Conservation (phyloP, 768 basidiomycete species). For the Suillus ampliporus region DNA sequence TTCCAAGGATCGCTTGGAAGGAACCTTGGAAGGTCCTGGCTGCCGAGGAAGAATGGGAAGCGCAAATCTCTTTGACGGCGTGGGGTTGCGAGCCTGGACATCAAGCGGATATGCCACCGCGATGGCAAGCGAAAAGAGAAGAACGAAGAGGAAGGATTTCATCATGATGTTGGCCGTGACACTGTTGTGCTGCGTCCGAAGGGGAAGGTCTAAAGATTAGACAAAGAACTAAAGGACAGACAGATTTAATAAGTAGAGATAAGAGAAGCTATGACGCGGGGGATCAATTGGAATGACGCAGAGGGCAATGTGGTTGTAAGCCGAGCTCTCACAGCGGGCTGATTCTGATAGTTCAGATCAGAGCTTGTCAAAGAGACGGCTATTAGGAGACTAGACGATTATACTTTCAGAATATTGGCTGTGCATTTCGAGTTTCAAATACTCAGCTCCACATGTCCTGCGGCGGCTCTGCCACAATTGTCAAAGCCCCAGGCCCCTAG, state of each 20-base stretch:
- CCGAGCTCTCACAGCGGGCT: not conserved
- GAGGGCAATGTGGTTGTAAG: not conserved
- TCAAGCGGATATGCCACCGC: not conserved
- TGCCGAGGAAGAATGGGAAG: slow-evolving; percentile 8
- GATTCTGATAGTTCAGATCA: not conserved
- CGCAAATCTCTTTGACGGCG: slow-evolving; percentile 12
- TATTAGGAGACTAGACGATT: too few species aligned
- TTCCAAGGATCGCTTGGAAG: not conserved
- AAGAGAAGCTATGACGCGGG: too few species aligned
- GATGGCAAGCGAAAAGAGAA: slow-evolving; percentile 8
- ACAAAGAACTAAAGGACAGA: not conserved
- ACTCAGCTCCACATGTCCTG: not conserved
- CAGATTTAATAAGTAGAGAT: not conserved
- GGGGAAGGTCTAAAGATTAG: not conserved
- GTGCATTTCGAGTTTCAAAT: slow-evolving; percentile 2
- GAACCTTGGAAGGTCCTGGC: not conserved
- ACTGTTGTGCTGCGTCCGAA: not conserved
- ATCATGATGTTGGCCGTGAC: not conserved
- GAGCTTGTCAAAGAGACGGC: not conserved
- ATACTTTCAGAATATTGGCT: not conserved
- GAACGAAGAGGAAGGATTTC: slow-evolving; percentile 10
- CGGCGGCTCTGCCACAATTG: not conserved
- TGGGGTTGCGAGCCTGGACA: slow-evolving; percentile 8
- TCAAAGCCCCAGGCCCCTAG: too few species aligned
- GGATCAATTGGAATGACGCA: not conserved